A percentile compares a stretch with the other conserved stretches of the same genome.
These are phyloP conservation scores for Annulohypoxylon truncatum DNA, from an alignment of 2,329 filamentous ascomycete species.

Conservation along the genomic window DNA sequence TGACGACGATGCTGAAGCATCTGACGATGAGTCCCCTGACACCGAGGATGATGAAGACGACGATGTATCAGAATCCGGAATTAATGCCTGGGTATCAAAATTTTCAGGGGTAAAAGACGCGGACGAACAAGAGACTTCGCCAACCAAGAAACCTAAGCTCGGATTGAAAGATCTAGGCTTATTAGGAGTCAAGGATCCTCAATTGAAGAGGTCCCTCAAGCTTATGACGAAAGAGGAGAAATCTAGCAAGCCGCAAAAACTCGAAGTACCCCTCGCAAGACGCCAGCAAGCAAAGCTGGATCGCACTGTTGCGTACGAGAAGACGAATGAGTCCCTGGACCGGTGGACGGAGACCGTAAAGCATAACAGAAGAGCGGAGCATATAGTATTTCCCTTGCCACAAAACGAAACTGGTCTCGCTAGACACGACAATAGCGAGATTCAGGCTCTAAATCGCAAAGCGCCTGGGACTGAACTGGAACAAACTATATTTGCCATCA, in stretches of 20 bases:
- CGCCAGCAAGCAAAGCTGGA: conserved; percentile 88
- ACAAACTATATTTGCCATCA: conserved; percentile 84
- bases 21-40: conserved; percentile 55
- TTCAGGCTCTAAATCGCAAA: conserved; percentile 71
- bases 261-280: conserved; percentile 85
- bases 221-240: conserved; percentile 74
- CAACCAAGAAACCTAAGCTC: conserved; percentile 73
- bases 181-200: conserved; percentile 76
- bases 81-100: conserved; percentile 67
- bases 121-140: conserved; percentile 60
- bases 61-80: conserved; percentile 62
- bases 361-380: conserved; percentile 89
- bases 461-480: conserved; percentile 85
- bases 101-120: conserved; percentile 73
- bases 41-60: conserved; percentile 59
- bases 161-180: conserved; percentile 80
- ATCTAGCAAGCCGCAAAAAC: conserved; percentile 70
- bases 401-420: conserved; percentile 72
- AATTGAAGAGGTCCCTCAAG: conserved; percentile 83
- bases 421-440: conserved; percentile 70
- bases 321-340: conserved; percentile 90
- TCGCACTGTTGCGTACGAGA: conserved; percentile 84
- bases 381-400: conserved; percentile 86
- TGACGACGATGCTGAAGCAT: conserved; percentile 58
- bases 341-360: conserved; percentile 97